These are phyloP conservation scores for Ophiostoma piceae DNA, from an alignment of 2,329 filamentous ascomycete genomes.

Conservation along the genomic window DNA sequence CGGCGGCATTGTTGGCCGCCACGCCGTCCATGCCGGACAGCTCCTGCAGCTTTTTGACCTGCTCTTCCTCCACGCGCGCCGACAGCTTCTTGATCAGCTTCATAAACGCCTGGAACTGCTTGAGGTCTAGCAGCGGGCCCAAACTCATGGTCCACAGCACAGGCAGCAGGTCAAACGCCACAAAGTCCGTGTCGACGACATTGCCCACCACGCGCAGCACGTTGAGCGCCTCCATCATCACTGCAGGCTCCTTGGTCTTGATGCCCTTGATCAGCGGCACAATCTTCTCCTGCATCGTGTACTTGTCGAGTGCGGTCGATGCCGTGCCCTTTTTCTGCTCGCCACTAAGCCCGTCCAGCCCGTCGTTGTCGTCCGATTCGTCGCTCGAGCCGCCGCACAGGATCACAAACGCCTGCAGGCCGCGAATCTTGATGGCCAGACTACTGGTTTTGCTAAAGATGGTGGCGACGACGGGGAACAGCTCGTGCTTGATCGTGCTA, in stretches of 20 bases:
- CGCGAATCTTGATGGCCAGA: slow-evolving; percentile 88
- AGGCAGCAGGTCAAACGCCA: slow-evolving; percentile 85
- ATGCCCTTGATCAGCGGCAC: slow-evolving; percentile 85
- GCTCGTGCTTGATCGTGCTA: slow-evolving; percentile 91
- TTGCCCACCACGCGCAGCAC: slow-evolving; percentile 80
- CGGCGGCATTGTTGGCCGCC: slow-evolving; percentile 36
- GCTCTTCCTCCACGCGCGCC: slow-evolving; percentile 77
- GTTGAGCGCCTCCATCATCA: slow-evolving; percentile 88
- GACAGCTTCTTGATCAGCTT: slow-evolving; percentile 76
- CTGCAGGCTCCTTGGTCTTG: slow-evolving; percentile 95
- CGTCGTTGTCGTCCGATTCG: slow-evolving; percentile 53
- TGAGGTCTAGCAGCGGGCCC: slow-evolving; percentile 78
- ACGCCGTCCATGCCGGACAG: slow-evolving; percentile 38
- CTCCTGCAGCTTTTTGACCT: slow-evolving; percentile 81
- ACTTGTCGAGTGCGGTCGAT: slow-evolving; percentile 86
- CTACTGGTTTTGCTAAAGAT: slow-evolving; percentile 94
- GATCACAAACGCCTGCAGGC: slow-evolving; percentile 81
- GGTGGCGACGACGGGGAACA: slow-evolving; percentile 84
- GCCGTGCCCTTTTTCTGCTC: slow-evolving; percentile 51
- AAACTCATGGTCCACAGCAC: slow-evolving; percentile 88
- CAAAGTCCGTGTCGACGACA: slow-evolving; percentile 79
- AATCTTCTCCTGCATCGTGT: slow-evolving; percentile 96
- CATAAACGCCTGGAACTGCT: slow-evolving; percentile 90
- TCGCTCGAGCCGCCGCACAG: slow-evolving; percentile 72
- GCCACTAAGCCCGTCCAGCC: slow-evolving; percentile 64